Percentiles rank a stretch among this genome's conserved stretches.
Evolutionary conservation across 192 early-diverging fungal species (phyloP).

Genomic region (Backusella macrospora): DNA sequence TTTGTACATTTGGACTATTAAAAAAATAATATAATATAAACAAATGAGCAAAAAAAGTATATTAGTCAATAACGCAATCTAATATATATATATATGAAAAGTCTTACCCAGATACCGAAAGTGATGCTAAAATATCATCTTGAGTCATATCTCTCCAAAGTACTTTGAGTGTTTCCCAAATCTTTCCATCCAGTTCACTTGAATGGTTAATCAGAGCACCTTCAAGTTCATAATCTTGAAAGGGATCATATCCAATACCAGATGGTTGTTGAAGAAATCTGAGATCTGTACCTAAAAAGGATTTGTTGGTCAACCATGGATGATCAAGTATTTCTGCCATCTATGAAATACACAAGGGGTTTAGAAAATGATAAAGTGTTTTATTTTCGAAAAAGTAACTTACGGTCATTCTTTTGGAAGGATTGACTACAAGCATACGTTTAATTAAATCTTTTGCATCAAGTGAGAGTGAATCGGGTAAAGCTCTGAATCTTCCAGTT

Average conservation of each 20-base stretch:
- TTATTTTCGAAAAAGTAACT: slow-evolving; percentile 13
- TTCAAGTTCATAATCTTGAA: background rate
- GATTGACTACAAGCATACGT: slow-evolving; percentile 80
- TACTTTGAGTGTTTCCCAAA: slow-evolving; percentile 36
- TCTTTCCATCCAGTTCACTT: slow-evolving; percentile 26
- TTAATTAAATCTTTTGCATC: slow-evolving; percentile 69
- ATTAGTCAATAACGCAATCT: background rate
- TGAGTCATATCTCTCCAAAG: slow-evolving; percentile 26
- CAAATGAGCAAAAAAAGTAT: background rate
- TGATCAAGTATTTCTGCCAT: slow-evolving; percentile 30
- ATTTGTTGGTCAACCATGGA: slow-evolving; percentile 28
- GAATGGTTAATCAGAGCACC: slow-evolving; percentile 13
- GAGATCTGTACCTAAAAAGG: slow-evolving; percentile 5
- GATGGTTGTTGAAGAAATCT: background rate
- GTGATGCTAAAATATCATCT: slow-evolving; percentile 17
- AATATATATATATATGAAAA: background rate
- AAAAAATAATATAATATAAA: background rate
- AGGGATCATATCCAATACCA: background rate
- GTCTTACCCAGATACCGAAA: slow-evolving; percentile 21
- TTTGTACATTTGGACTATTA: slow-evolving; percentile 29
- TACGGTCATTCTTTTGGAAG: slow-evolving; percentile 57
- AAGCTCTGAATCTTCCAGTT: slow-evolving; percentile 62
- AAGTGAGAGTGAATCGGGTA: slow-evolving; percentile 69
- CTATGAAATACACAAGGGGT: slow-evolving; percentile 23
- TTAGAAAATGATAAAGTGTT: slow-evolving; percentile 12